Base-by-base conservation (phyloP, 352 stramenopile genomes). In the Aphanomyces astaci region DNA sequence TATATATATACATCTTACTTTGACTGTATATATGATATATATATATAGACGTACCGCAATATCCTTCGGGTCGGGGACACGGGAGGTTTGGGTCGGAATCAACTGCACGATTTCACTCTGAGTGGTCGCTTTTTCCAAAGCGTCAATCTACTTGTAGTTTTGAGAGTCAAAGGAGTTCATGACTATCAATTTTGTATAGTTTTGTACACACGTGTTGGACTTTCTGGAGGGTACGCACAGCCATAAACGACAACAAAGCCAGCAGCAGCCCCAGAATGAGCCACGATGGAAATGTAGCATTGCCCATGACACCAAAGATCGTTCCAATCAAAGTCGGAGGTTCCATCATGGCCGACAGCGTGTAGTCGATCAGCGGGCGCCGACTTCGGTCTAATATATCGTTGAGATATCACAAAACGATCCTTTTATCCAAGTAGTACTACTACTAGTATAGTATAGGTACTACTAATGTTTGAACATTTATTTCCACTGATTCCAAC, bases 301-400 rank as follows among this genome's bases (percentile, higher is more conserved):
- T 94, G 73, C 88, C 76, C 83, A 92, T 90, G 19, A 94, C 85
- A 31, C 83, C 85, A 33, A 90, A 88, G 72, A 91, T 81, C 63
- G 83, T 68, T 36, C 85, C 85, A 32, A 92, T 86, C 19, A 94
- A 75, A 40, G 85, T 91, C 71, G 95, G 85, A 3, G 96, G 96
- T 81, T 99, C 96, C 96, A 99, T 99, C 19, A 98, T 90, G 4
- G 98, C 73, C 25, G 98, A 95, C 22, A 99, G 79, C 68, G 98
- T 92, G 88, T 97, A 99, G 82, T 98, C 95, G 36, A 99, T 96
- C 19, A 99, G 79, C 19, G 96, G 94, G 45, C 71, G 53, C 22
- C 36, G 71, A 15, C 19, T 40, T 17, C 49, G 48, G 30, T 53
- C 56, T 64, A 64, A n/a, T n/a, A n/a, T n/a, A n/a, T n/a, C n/a